Evolutionary conservation across 2,329 filamentous ascomycete genomes (phyloP), one percentile per base, ranked within the genome.

Genomic region (Verticillium zaregamsianum): DNA sequence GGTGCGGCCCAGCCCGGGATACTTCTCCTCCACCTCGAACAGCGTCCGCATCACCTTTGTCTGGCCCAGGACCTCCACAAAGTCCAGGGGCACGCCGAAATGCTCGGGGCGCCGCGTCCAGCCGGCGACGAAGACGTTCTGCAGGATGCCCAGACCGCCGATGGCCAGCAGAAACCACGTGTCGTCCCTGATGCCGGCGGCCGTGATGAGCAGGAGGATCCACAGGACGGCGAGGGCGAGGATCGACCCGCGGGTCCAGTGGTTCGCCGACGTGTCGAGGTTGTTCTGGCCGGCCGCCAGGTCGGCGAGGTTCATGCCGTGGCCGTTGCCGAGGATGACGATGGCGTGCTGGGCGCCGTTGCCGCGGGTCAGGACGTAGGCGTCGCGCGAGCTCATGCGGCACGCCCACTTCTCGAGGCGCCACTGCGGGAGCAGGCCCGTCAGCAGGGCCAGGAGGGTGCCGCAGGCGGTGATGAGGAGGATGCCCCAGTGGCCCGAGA

Each of bases 371-470:
- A 81, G 61, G 2, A 73, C 61, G n/a, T 73, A 65, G 1, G 67
- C 73, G 58, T 74, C 71, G 17, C 67, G 65, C n/a, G 66, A 64
- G 6, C 68, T 62, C 3, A 61, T 64, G 17, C 74, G 71, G 65
- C 74, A 78, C 0, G 74, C 70, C 72, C 75, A 78, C 64, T 81
- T 82, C 66, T 82, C 80, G 11, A 64, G 65, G 23, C 64, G 67
- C 78, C 78, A 81, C 64, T 81, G 78, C 5, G 71, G 68, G 5
- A 82, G 66, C 2, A 68, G 63, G 0, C 76, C 76, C 0, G 71
- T 72, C 1, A 67, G 59, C 8, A 76, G 64, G 2, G 74, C 71
- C 4, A 82, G 69, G 1, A 73, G 2, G 11, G 67, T 81, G 1
- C 78, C 80, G 5, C 55, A 63, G 0, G 62, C 69, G 0, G 77